Percentiles rank a stretch among this genome's conserved stretches.
phyloP scores from a whole-genome alignment of 306 rosid species.

The Prunus fruticosa region DNA sequence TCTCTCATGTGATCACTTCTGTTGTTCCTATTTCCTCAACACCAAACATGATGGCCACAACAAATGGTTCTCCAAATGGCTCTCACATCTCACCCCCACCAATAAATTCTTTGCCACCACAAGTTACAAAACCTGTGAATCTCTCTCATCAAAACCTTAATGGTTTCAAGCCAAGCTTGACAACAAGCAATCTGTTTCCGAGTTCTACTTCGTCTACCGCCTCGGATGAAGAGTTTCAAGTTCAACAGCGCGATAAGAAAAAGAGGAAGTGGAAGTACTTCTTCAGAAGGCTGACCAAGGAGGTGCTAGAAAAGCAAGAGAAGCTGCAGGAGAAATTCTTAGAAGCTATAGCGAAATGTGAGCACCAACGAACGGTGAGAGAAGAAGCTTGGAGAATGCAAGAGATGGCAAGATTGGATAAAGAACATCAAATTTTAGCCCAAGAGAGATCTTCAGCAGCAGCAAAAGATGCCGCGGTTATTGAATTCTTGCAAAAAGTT shows the following conservation, averaged over 20 bases:
- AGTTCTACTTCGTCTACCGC: slow-evolving; percentile 72
- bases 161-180: slow-evolving; percentile 23
- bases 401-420: slow-evolving; percentile 59
- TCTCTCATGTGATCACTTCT: slow-evolving; percentile 30
- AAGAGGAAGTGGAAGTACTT: slow-evolving; percentile 85
- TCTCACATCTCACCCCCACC: slow-evolving; percentile 22
- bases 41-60: not conserved
- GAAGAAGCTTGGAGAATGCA: slow-evolving; percentile 70
- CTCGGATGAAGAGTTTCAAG: slow-evolving; percentile 63
- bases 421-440: slow-evolving; percentile 57
- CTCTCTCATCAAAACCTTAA: slow-evolving; percentile 5
- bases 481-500: slow-evolving; percentile 58
- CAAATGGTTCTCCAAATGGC: not conserved
- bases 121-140: slow-evolving; percentile 36
- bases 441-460: slow-evolving; percentile 72
- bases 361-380: slow-evolving; percentile 47
- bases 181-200: slow-evolving; percentile 33
- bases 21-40: slow-evolving; percentile 15
- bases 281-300: slow-evolving; percentile 52
- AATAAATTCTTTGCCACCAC: slow-evolving; percentile 30
- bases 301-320: slow-evolving; percentile 74
- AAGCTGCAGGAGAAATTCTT: slow-evolving; percentile 68
- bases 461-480: slow-evolving; percentile 66
- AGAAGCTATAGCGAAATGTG: slow-evolving; percentile 64
- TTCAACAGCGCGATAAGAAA: slow-evolving; percentile 44